A percentile compares a stretch with the other conserved stretches of the same genome.
phyloP scores from a whole-genome alignment of 2,329 filamentous ascomycete genomes.

The Sarocladiaceae sp. region DNA sequence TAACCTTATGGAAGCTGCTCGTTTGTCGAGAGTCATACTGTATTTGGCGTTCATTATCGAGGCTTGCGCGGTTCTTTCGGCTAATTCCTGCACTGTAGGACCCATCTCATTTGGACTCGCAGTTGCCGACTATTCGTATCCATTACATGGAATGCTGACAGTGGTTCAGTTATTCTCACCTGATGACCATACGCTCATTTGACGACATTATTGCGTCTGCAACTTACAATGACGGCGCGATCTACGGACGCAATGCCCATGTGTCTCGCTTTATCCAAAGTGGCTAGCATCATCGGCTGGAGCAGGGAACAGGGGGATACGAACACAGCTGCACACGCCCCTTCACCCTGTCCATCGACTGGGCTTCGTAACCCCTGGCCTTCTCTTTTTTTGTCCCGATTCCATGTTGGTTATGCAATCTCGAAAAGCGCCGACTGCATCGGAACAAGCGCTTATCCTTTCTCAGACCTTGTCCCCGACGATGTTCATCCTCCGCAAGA shows the following conservation, averaged over 20 bases:
- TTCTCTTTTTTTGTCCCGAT: neutral
- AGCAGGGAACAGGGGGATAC: constrained; percentile 3
- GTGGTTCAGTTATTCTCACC: too few species aligned
- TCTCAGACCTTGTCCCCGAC: constrained; percentile 6
- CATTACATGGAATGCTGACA: too few species aligned
- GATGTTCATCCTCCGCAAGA: neutral
- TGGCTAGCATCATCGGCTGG: constrained; percentile 9
- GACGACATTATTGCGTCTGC: constrained; percentile 4
- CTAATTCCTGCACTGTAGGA: too few species aligned
- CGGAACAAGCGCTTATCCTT: neutral
- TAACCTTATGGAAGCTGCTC: too few species aligned
- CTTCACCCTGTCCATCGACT: neutral
- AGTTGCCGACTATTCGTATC: too few species aligned
- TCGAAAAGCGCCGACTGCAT: neutral
- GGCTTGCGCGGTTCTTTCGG: too few species aligned
- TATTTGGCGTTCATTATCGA: too few species aligned
- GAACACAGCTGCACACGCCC: constrained; percentile 6
- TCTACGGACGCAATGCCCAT: constrained; percentile 7
- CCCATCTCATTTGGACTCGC: too few species aligned
- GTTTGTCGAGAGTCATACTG: too few species aligned
- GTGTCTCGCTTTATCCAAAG: constrained; percentile 3
- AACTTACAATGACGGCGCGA: constrained; percentile 5
- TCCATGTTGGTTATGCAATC: neutral
- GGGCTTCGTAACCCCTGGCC: neutral
- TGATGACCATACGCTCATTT: too few species aligned